phyloP scores from a whole-genome alignment of 2,329 filamentous ascomycete genomes.

The Monilinia fructigena region DNA sequence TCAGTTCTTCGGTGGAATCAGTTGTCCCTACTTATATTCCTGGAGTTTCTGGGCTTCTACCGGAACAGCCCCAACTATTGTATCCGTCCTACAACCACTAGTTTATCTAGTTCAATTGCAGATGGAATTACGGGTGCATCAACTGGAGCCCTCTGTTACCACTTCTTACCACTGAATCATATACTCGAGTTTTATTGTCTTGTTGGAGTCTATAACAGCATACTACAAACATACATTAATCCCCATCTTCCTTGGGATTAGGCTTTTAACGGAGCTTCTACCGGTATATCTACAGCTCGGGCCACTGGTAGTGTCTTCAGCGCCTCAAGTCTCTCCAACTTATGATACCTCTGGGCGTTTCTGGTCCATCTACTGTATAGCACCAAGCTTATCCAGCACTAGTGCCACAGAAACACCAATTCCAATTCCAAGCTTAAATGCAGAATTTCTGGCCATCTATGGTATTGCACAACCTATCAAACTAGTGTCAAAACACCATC shows the following conservation, averaged over 20 bases:
- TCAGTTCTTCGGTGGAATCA: no score
- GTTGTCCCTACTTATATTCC: no score
- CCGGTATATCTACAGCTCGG: neutral
- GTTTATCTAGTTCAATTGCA: neutral
- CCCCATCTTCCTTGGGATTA: constrained; percentile 8
- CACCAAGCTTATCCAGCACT: neutral
- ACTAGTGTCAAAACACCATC: neutral
- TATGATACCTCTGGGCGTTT: constrained; percentile 1
- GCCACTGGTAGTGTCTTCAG: neutral
- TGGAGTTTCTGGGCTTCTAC: constrained; percentile 1
- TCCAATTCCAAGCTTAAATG: neutral
- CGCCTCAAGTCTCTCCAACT: neutral
- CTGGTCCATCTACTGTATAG: constrained; percentile 12
- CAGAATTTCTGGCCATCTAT: neutral
- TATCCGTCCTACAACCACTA: neutral
- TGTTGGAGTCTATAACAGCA: constrained; percentile 9
- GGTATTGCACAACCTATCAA: neutral
- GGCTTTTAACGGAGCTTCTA: constrained; percentile 5
- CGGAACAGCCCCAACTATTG: neutral
- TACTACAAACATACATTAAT: no score
- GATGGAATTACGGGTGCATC: no score
- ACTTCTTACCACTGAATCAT: neutral
- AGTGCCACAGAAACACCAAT: neutral
- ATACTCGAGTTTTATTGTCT: constrained; percentile 15
- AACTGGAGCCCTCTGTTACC: neutral